phyloP scores from a whole-genome alignment of 805 yeast species.

The Pichia gijzeniarum region DNA sequence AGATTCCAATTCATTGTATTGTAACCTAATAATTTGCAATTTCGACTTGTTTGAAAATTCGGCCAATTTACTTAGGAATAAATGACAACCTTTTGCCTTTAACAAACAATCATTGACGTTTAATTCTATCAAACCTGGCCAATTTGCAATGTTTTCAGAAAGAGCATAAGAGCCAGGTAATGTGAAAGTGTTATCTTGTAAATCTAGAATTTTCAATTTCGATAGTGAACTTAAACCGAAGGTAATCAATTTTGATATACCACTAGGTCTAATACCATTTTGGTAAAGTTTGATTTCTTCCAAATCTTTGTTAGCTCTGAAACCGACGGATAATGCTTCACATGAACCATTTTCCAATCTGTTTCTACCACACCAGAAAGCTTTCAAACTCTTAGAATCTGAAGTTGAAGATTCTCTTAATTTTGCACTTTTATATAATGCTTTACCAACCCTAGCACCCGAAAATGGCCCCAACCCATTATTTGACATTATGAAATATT shows the following conservation, averaged over 20 bases:
- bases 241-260: conserved; percentile 66
- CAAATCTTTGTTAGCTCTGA: conserved; percentile 64
- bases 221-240: conserved; percentile 64
- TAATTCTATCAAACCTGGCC: conserved; percentile 69
- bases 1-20: conserved; percentile 79
- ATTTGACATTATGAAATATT: conserved; percentile 84
- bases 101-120: conserved; percentile 86
- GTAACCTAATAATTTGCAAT: conserved; percentile 62
- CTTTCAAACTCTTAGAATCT: conserved; percentile 49
- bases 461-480: conserved; percentile 99
- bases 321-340: conserved; percentile 75
- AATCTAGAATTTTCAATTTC: conserved; percentile 62
- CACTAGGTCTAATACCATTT: conserved; percentile 95
- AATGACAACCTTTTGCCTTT: conserved; percentile 67
- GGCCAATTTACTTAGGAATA: conserved; percentile 43
- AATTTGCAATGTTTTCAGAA: conserved; percentile 50
- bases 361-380: conserved; percentile 95
- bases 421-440: conserved; percentile 70
- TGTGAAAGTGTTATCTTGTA: conserved; percentile 95
- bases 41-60: conserved; percentile 28
- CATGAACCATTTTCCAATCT: conserved; percentile 94
- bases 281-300: conserved; percentile 79
- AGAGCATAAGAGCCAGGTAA: conserved; percentile 56
- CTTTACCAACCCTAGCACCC: conserved; percentile 88
- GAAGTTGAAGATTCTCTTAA: conserved; percentile 24